Base-by-base conservation (phyloP, 2,329 filamentous ascomycete species). In the Fusarium zealandicum region DNA sequence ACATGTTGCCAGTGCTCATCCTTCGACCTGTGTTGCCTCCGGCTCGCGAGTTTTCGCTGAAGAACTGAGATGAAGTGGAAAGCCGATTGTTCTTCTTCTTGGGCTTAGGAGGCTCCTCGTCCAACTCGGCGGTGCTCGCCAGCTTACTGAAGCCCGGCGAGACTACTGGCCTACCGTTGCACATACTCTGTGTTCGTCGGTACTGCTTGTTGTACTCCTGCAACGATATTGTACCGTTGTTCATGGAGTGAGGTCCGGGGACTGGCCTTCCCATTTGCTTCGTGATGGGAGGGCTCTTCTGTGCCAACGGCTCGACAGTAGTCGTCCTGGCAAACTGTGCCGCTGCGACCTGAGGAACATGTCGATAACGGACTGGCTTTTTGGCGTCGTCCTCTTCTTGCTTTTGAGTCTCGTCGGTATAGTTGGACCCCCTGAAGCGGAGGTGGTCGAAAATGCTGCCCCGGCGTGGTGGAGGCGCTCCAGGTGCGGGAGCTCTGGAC, bases 271-370 rank as follows among this genome's bases (percentile, higher is more conserved):
- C 28, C 7, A 80, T 79, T 11, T 82, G 65, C 45, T 73, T 78
- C 59, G 81, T 22, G 20, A 7, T 7, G 20, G 20, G 11, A 75
- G 67, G 9, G 73, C 66, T 65, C 41, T 68, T 73, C 25, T 77
- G 65, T 13, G 59, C 28, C 10, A 68, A 33, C 5, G 66, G 63
- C 16, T 77, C 76, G 13, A 76, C 72, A 2, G 81, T 83, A 0
- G 82, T 79, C 0, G 83, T 86, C 36, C 76, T 72, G 9, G 78
- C 72, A 63, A 86, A 86, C 51, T 85, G 82, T 11, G 76, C 66
- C 1, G 83, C 82, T 0, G 83, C 83, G 30, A 81, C 76, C 45
- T 76, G 75, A 12, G 84, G 84, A 2, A 84, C 70, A 61, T 86
- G 80, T 30, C 74, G 80, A 58, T 83, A 80, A 6, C 46, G 64